A percentile compares a stretch with the other conserved stretches of the same genome.
phyloP scores from a whole-genome alignment of 495 filamentous ascomycete species.

The Endocarpon pusillum region DNA sequence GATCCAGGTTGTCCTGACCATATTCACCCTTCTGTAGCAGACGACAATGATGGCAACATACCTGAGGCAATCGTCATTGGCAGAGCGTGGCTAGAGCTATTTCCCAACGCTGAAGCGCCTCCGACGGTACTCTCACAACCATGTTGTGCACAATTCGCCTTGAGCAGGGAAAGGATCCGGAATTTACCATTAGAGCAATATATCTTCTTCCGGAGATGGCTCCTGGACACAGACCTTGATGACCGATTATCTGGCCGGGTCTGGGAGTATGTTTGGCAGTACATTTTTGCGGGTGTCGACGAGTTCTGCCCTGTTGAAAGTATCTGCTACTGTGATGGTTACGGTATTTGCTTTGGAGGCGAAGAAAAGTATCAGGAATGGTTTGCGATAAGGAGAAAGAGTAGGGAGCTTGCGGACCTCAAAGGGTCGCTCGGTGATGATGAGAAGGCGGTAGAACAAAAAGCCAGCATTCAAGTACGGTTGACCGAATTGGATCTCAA shows the following conservation, averaged over 20 bases:
- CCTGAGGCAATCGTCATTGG: constrained; percentile 17
- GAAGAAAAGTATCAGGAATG: constrained; percentile 1
- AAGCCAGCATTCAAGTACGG: too few relatives aligned
- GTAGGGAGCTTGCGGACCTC: too few relatives aligned
- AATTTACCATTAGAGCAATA: constrained; percentile 35
- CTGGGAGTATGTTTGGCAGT: constrained; percentile 61
- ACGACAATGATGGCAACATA: constrained; percentile 8
- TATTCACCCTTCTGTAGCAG: constrained; percentile 20
- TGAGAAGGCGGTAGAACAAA: too few relatives aligned
- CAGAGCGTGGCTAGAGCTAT: constrained; percentile 22
- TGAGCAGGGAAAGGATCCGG: constrained; percentile 33
- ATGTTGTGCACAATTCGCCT: constrained; percentile 60
- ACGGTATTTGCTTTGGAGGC: constrained; percentile 46
- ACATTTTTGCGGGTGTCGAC: constrained; percentile 37
- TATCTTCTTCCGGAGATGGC: constrained; percentile 36
- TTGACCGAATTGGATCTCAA: too few relatives aligned
- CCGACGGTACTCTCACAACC: constrained; percentile 25
- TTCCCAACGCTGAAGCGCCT: constrained; percentile 28
- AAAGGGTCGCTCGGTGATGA: too few relatives aligned
- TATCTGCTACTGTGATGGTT: constrained; percentile 62
- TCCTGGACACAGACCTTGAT: constrained; percentile 37
- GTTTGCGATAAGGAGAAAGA: not conserved
- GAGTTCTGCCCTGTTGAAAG: constrained; percentile 46
- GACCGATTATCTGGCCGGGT: constrained; percentile 43
- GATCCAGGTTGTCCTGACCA: constrained; percentile 28